Base-by-base conservation (phyloP, 345 rosid genomes). In the Salix viminalis region DNA sequence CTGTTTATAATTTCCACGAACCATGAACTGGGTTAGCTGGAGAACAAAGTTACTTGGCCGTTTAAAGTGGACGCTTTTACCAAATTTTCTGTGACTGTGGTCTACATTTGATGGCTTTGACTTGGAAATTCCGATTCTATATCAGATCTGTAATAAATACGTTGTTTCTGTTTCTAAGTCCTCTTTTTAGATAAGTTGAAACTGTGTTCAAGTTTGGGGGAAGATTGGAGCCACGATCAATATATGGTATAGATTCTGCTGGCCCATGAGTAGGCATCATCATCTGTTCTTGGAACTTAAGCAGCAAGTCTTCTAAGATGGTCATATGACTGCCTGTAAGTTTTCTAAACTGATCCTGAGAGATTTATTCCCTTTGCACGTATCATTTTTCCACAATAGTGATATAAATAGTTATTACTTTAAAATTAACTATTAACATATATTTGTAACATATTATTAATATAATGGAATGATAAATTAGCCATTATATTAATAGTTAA, bases 291-390 rank as follows among this genome's bases (percentile, higher is more conserved):
- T 37, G 67, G 72, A 36, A 78, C 56, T 66, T 78, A 52, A 72
- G 65, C 58, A 37, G 60, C 58, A 78, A 71, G 72, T 30, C 67
- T 41, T 66, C 76, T 65, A 41, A 21, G 26, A 54, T 69, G 16
- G 32, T 37, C n/a, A 7, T 28, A 26, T 26, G 12, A 23, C 21
- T 50, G 3, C 10, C n/a, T 26, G 41, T 54, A 48, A 52, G 34
- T 23, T 60, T n/a, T 70, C 19, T 52, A 65, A 50, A 66, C 67
- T 41, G 52, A 54, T 72, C 76, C 71, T 41, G 7, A 39, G 21
- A 65, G 50, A 65, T 48, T 65, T 77, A 65, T 52, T 77, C 75
- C 66, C 71, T 64, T 71, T 28, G 74, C 46, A 37, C 32, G 74
- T 62, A 21, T 32, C 54, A 15, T 34, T 75, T 67, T 48, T 65